Base-by-base conservation (phyloP, 805 yeast genomes). In the Saccharomycopsis schoenii region DNA sequence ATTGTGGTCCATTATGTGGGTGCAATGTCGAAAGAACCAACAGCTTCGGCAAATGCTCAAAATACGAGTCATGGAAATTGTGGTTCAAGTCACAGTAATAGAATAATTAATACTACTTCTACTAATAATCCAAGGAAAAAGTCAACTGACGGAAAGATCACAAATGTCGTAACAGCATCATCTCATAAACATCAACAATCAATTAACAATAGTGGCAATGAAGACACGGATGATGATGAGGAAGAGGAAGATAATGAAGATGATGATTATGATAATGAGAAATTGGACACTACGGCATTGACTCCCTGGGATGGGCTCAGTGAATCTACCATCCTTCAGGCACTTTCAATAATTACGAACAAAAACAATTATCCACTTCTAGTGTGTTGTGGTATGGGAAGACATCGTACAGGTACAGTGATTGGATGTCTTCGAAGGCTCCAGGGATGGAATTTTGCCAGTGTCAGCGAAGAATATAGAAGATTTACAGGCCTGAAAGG, bases 341-440 rank as follows among this genome's bases (percentile, higher is more conserved):
- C 97, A 0, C 74, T 93, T 64, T 87, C 85, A 64, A 78, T 90
- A 40, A 87, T 93, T 19, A 82, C 85, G 54, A 81, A 89, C 67
- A 80, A 80, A 64, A 79, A 82, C n/a, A 83, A 84, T 70, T 89
- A 89, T 68, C 98, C 99, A 0, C 68, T 94, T 64, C 75, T 94
- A 58, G 92, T 92, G 4, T 94, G 98, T 72, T 94, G 98, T 68
- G 97, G 97, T 14, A 94, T 94, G 99, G 99, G 99, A 0, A 78
- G 99, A 66, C 99, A 93, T 72, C 79, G 99, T 66, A 92, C 98
- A 0, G 99, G 99, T 0, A 92, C 98, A 0, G 97, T 94, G 2
- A 83, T 94, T 62, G 99, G 99, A 0, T 93, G 99, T 72, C 75
- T 93, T 56, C 77, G 99, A 65, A 80, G 97, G 62, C 75, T 94